Percentiles rank a stretch among this genome's conserved stretches.
Conservation (phyloP, 257 asterid genomes). For the Solanum rostratum region DNA sequence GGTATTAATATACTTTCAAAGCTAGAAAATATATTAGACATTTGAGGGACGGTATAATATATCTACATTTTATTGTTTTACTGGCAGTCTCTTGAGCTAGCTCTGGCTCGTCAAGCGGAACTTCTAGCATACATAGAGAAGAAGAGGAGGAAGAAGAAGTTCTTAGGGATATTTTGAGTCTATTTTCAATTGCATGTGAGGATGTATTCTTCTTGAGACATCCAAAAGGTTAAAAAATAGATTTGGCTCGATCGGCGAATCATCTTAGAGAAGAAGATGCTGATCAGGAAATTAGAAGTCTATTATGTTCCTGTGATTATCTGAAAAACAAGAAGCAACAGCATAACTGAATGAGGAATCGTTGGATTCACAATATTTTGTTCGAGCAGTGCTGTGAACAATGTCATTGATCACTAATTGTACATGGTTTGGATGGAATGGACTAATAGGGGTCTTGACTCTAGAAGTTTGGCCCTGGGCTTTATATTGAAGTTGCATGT, state of each 20-base stretch:
- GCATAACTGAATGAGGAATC: neutral
- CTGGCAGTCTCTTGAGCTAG: constrained; percentile 60
- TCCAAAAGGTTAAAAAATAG: neutral
- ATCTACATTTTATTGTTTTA: neutral
- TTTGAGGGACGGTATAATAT: neutral
- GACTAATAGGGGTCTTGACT: neutral
- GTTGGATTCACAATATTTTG: neutral
- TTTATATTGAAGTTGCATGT: neutral
- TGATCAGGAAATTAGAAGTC: neutral
- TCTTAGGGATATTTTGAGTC: constrained; percentile 30
- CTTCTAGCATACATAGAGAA: constrained; percentile 63
- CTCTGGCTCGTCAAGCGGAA: constrained; percentile 58
- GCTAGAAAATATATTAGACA: neutral
- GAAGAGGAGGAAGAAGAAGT: constrained; percentile 82
- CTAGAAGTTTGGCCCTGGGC: neutral
- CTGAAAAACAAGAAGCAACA: neutral
- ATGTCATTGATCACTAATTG: neutral
- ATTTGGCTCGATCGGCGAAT: neutral
- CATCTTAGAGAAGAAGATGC: neutral
- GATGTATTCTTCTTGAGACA: neutral
- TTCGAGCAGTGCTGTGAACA: neutral
- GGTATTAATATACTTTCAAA: constrained; percentile 1
- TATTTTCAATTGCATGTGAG: neutral
- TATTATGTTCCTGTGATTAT: neutral
- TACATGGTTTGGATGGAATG: neutral